A percentile compares a stretch with the other conserved stretches of the same genome.
These are phyloP conservation scores for Wickerhamomyces sp. DNA, from an alignment of 1,139 yeast species.

Conservation along the genomic window DNA sequence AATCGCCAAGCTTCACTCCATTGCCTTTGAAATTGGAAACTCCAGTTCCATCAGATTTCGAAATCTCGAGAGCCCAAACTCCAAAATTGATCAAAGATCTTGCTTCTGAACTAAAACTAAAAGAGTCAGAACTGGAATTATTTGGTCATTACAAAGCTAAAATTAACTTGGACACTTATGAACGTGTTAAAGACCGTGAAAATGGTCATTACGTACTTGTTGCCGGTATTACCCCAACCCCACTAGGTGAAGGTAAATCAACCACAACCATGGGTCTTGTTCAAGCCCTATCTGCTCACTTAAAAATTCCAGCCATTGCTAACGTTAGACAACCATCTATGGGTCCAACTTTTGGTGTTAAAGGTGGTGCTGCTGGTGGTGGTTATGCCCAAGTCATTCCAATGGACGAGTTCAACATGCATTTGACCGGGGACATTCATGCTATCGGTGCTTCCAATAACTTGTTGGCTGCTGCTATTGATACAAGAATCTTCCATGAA, in stretches of 20 bases:
- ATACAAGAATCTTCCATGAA: constrained; percentile 81
- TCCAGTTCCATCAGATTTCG: constrained; percentile 77
- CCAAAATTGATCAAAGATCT: constrained; percentile 62
- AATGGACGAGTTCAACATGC: constrained; percentile 85
- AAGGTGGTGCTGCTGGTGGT: constrained; percentile 91
- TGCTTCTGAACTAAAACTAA: constrained; percentile 61
- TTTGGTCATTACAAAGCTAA: constrained; percentile 75
- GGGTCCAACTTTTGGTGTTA: constrained; percentile 87
- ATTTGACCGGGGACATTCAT: constrained; percentile 80
- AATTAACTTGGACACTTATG: constrained; percentile 54
- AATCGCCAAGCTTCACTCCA: constrained; percentile 48
- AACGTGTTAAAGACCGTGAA: constrained; percentile 53
- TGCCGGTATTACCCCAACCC: constrained; percentile 82
- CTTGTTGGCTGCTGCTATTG: constrained; percentile 76
- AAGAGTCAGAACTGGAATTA: constrained; percentile 60
- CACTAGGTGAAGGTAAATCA: constrained; percentile 78
- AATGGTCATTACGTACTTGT: constrained; percentile 70
- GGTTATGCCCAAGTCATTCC: constrained; percentile 84
- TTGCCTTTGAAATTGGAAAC: constrained; percentile 42
- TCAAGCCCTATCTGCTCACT: constrained; percentile 75
- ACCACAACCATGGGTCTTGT: constrained; percentile 78
- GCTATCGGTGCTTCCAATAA: constrained; percentile 80
- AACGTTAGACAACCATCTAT: constrained; percentile 82
- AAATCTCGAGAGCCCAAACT: constrained; percentile 63
- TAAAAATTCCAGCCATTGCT: constrained; percentile 64